Evolutionary conservation across 164 flowering plant genomes (phyloP), one percentile per base, ranked within the genome.

Genomic region (Berberis vulgaris): DNA sequence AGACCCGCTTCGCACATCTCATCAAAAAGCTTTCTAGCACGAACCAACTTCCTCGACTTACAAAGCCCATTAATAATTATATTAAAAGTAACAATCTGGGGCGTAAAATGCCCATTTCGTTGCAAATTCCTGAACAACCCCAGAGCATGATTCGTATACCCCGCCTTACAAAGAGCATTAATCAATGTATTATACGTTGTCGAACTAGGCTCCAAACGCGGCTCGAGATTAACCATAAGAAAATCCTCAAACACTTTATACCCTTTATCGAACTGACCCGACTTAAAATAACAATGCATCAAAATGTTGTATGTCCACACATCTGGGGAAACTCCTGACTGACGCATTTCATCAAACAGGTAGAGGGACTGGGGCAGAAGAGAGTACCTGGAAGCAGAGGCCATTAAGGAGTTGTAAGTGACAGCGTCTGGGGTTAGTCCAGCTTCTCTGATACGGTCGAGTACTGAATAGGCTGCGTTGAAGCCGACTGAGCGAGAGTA

Each of bases 21-120:
- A 68, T 67, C 74, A 38, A 85, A 78, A 11, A 87, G 69, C 73
- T 70, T 72, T 68, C 73, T 80, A 1, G 85, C 89, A 1, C 62
- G 65, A 50, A 66, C 46, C 57, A 82, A 63, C 69, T 75, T 81
- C 4, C 83, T 68, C 3, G 77, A 72, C 67, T 84, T 84, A 76
- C 95, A 94, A 6, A 94, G 77, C 63, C 93, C 89, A 71, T 88
- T 70, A 44, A 94, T 86, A 60, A 94, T 82, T 67, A 83, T 84
- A 79, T 91, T 94, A 61, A 87, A 94, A 0, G 91, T 90, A 38
- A 77, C 71, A 45, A 87, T 13, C 46, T 78, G 57, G 1, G 87
- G 88, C 57, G 70, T 56, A 72, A 83, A 78, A 4, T 26, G 26
- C 26, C 93, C 91, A 64, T 64, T 75, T 2, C 77, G 74, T 62